Evolutionary conservation across 2,329 filamentous ascomycete genomes (phyloP).

Genomic region (Fusarium dlaminii): DNA sequence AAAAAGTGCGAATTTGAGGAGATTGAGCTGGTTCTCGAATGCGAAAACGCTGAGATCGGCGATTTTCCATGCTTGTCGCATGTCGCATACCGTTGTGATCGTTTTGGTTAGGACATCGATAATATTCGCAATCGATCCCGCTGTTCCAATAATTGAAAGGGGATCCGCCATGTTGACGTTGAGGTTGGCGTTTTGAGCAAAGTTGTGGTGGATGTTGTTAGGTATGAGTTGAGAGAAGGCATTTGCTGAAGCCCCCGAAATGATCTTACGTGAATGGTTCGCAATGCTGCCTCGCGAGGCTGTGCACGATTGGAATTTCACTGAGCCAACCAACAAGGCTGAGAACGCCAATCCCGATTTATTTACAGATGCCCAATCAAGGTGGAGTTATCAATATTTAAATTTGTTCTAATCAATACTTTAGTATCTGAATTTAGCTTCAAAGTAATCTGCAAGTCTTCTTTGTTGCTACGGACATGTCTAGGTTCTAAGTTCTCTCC

Average conservation of each 20-base stretch:
- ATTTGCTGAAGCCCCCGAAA: too few relatives aligned
- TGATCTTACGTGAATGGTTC: background rate
- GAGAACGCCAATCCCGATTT: background rate
- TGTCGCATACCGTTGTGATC: background rate
- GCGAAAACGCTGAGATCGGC: background rate
- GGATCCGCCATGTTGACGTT: background rate
- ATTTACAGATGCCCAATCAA: background rate
- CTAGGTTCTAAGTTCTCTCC: too few relatives aligned
- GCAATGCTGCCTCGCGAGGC: background rate
- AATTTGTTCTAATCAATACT: background rate
- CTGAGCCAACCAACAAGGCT: background rate
- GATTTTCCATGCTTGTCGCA: background rate
- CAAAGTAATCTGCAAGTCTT: too few relatives aligned
- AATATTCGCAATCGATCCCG: background rate
- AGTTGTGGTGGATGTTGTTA: too few relatives aligned
- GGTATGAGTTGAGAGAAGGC: background rate
- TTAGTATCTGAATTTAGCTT: too few relatives aligned
- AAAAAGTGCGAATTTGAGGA: background rate
- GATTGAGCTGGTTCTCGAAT: background rate
- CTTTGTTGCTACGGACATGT: too few relatives aligned
- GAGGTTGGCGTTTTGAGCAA: rapidly evolving
- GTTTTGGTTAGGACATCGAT: background rate
- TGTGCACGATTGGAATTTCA: background rate
- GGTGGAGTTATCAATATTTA: background rate
- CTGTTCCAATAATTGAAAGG: background rate